Evolutionary conservation across 352 stramenopile species (phyloP).

Genomic region (Plasmopara viticola): DNA sequence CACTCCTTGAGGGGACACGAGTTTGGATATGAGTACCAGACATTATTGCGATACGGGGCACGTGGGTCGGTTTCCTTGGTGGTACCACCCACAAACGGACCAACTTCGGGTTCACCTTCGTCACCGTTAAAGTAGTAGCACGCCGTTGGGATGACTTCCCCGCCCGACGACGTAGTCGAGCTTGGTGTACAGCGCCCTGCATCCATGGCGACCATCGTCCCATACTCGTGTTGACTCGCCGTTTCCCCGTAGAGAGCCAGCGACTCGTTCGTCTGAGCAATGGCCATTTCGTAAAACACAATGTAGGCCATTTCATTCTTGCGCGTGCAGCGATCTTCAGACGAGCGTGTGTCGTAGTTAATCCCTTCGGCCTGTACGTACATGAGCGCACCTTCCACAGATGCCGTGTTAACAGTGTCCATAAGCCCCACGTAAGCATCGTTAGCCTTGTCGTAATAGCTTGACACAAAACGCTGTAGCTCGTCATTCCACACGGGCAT

Average conservation of each 20-base stretch:
- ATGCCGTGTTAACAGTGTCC: conserved; percentile 80
- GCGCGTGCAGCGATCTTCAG: conserved; percentile 48
- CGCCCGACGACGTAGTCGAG: conserved; percentile 21
- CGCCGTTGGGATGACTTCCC: conserved; percentile 34
- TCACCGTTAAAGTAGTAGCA: conserved; percentile 77
- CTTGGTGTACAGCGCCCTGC: conserved; percentile 50
- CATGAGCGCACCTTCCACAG: conserved; percentile 78
- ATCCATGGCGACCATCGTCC: conserved; percentile 63
- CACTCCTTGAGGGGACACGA: conserved; percentile 49
- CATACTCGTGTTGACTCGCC: conserved; percentile 51
- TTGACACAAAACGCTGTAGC: conserved; percentile 55
- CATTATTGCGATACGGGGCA: conserved; percentile 62
- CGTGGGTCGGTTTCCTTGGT: conserved; percentile 41
- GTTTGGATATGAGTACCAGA: conserved; percentile 82
- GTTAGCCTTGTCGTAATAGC: conserved; percentile 45
- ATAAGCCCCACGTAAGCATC: conserved; percentile 53
- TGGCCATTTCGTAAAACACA: conserved; percentile 76
- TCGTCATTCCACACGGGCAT: conserved; percentile 46
- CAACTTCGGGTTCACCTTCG: conserved; percentile 51
- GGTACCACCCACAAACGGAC: conserved; percentile 55
- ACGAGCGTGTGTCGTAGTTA: conserved; percentile 65
- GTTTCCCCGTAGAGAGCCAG: conserved; percentile 53
- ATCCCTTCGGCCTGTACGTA: conserved; percentile 84
- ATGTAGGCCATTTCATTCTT: conserved; percentile 82
- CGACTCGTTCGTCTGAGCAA: conserved; percentile 74